Evolutionary conservation across 2,329 filamentous ascomycete species (phyloP).

Genomic region (Fusarium sp.): DNA sequence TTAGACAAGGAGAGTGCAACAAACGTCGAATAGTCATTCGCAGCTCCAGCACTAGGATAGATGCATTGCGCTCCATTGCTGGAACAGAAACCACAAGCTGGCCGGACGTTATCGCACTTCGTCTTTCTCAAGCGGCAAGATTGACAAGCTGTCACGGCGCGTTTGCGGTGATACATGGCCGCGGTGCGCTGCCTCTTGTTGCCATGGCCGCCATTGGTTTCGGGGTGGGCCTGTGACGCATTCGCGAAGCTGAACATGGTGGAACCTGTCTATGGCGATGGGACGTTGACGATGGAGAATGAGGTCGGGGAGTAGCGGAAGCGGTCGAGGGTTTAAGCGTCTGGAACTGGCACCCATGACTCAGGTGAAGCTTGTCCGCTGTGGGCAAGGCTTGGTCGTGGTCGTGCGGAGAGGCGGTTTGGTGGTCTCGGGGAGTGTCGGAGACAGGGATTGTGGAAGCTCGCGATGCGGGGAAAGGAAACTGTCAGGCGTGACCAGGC

Average conservation of each 20-base stretch:
- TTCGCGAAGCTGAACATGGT: slow-evolving; percentile 1
- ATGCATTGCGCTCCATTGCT: slow-evolving; percentile 24
- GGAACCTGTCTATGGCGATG: not conserved
- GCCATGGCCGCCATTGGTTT: not conserved
- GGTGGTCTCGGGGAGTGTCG: too few species aligned
- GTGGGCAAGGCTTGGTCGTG: too few species aligned
- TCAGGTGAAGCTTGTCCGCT: too few species aligned
- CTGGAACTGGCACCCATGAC: too few species aligned
- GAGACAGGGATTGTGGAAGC: too few species aligned
- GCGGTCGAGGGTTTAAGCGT: not conserved
- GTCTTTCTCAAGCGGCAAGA: slow-evolving; percentile 28
- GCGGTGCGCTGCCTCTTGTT: slow-evolving; percentile 22
- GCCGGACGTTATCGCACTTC: slow-evolving; percentile 30
- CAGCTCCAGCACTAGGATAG: slow-evolving; percentile 16
- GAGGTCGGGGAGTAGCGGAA: slow-evolving; percentile 5
- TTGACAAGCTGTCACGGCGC: slow-evolving; percentile 26
- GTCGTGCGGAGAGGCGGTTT: too few species aligned
- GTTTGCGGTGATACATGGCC: slow-evolving; percentile 27
- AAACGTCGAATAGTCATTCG: slow-evolving; percentile 25
- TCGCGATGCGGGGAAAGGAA: too few species aligned
- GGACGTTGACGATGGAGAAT: too few species aligned
- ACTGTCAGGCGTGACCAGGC: too few species aligned
- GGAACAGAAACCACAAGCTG: slow-evolving; percentile 25
- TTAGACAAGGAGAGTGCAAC: not conserved
- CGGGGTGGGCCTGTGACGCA: not conserved